phyloP scores from a whole-genome alignment of 441 rosid species.

The Biscutella laevigata region DNA sequence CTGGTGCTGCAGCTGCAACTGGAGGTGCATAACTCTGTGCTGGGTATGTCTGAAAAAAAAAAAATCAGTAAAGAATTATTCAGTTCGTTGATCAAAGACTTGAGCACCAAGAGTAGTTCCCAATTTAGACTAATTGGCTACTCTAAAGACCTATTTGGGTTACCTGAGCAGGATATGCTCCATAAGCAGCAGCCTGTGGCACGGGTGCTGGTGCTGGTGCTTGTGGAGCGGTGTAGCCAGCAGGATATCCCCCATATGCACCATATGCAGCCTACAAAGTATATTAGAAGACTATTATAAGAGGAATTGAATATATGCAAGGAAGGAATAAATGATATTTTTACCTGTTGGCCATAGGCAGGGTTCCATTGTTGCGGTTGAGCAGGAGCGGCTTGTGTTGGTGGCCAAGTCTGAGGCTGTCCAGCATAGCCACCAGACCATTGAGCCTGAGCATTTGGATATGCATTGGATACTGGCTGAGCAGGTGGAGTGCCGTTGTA shows the following conservation, averaged over 20 bases:
- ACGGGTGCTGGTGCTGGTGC: slow-evolving; percentile 50
- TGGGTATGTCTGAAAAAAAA: slow-evolving; percentile 40
- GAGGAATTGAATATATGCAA: not conserved
- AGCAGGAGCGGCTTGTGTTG: slow-evolving; percentile 49
- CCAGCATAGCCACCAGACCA: slow-evolving; percentile 79
- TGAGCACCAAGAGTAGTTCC: not conserved
- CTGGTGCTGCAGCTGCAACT: slow-evolving; percentile 38
- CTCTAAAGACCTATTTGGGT: not conserved
- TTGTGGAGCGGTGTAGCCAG: slow-evolving; percentile 59
- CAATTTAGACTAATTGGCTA: too few relatives aligned
- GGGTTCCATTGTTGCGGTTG: slow-evolving; percentile 62
- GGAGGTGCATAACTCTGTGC: slow-evolving; percentile 79
- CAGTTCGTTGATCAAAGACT: not conserved
- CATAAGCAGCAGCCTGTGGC: slow-evolving; percentile 65
- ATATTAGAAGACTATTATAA: not conserved
- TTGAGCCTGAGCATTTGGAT: slow-evolving; percentile 63
- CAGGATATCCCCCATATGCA: slow-evolving; percentile 60
- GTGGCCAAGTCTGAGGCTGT: slow-evolving; percentile 93
- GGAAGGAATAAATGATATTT: too few relatives aligned
- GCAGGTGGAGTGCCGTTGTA: slow-evolving; percentile 47
- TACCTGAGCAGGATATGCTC: slow-evolving; percentile 89
- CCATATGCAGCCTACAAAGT: slow-evolving; percentile 58
- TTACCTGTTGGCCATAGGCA: slow-evolving; percentile 77
- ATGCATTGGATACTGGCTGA: slow-evolving; percentile 57
- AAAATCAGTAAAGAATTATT: too few relatives aligned